These are phyloP conservation scores for Saccharomycopsis phalli DNA, from an alignment of 1,139 yeast species.

Conservation along the genomic window DNA sequence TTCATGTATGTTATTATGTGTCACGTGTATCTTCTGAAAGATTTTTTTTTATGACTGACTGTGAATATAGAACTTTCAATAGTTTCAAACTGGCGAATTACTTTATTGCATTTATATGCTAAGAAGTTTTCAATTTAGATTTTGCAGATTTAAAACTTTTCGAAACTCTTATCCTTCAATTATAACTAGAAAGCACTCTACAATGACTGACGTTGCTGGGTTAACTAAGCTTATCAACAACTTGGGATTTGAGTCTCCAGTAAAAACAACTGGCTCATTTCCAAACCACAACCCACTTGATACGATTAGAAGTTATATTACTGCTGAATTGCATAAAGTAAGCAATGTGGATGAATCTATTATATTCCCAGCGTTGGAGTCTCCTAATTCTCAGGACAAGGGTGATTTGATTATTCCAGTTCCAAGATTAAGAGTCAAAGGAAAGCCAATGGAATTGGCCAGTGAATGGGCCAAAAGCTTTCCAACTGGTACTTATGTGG, in stretches of 20 bases:
- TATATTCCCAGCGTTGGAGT: conserved; percentile 81
- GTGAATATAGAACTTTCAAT: too few relatives aligned
- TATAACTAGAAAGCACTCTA: too few relatives aligned
- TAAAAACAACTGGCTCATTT: conserved; percentile 39
- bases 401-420: conserved; percentile 92
- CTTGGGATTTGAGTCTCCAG: conserved; percentile 29
- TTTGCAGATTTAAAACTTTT: too few relatives aligned
- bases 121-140: too few relatives aligned
- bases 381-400: conserved; percentile 77
- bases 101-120: too few relatives aligned
- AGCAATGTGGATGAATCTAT: conserved; percentile 61
- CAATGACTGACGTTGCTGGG: neutral
- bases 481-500: conserved; percentile 58
- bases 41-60: too few relatives aligned
- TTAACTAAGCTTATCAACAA: conserved; percentile 26
- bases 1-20: too few relatives aligned
- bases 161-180: too few relatives aligned
- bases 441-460: conserved; percentile 79
- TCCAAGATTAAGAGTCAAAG: conserved; percentile 84
- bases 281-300: conserved; percentile 76
- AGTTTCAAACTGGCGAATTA: too few relatives aligned
- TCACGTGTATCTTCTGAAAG: too few relatives aligned
- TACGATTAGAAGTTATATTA: conserved; percentile 79
- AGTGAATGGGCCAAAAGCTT: conserved; percentile 68
- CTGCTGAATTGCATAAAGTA: conserved; percentile 65